phyloP scores from a whole-genome alignment of 23 red algal genomes.

The Agarophyton chilense region DNA sequence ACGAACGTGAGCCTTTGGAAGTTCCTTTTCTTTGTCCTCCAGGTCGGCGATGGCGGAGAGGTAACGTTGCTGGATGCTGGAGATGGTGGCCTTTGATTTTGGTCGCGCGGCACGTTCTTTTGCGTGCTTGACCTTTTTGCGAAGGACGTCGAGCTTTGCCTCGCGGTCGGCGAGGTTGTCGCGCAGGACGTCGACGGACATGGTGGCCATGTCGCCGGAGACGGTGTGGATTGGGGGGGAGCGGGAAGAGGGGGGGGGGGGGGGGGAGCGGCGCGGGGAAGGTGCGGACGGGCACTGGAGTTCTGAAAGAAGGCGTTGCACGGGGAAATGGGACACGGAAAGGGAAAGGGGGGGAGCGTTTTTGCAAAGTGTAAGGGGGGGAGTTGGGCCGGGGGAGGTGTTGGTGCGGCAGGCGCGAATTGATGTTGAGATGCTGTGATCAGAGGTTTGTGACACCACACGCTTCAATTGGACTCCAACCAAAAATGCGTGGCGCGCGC shows the following conservation, averaged over 20 bases:
- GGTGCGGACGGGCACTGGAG: not conserved
- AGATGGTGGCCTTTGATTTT: conserved; percentile 45
- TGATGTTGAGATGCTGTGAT: not conserved
- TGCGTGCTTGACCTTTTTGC: conserved; percentile 30
- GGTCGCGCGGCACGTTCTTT: conserved; percentile 26
- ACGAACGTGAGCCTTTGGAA: not conserved
- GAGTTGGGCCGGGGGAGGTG: not conserved
- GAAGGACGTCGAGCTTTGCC: conserved; percentile 27
- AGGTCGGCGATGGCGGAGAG: conserved; percentile 57
- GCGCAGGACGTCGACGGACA: conserved; percentile 53
- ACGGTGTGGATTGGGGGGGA: not conserved
- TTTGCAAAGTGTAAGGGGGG: conserved; percentile 14
- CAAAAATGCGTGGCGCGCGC: not conserved
- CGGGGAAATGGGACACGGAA: not conserved
- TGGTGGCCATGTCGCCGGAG: conserved; percentile 18
- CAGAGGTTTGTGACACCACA: not conserved
- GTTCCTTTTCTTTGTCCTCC: conserved; percentile 26
- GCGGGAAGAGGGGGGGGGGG: not conserved
- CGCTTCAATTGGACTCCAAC: not conserved
- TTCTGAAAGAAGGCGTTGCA: not conserved
- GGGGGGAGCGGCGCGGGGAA: not conserved
- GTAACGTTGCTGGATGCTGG: conserved; percentile 62
- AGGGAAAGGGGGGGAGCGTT: not conserved
- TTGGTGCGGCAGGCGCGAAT: not conserved
- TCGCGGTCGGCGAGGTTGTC: conserved; percentile 48